Conservation (phyloP, 768 basidiomycete genomes). For the Pleurotus eryngii region DNA sequence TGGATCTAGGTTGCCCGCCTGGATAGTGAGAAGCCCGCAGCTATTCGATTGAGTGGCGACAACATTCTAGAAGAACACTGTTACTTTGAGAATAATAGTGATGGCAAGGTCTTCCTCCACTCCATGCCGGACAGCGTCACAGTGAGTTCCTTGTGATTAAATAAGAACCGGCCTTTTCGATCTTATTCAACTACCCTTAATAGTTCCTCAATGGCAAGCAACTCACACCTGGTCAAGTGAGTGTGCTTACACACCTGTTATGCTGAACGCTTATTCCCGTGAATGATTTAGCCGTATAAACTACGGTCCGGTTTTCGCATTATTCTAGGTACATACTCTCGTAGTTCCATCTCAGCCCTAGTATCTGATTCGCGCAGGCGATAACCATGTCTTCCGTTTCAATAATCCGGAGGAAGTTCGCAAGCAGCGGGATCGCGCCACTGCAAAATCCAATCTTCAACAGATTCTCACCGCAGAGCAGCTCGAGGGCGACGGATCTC, state of each 20-base stretch:
- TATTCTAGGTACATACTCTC: constrained; percentile 70
- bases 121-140: constrained; percentile 80
- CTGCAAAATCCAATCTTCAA: constrained; percentile 65
- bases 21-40: constrained; percentile 76
- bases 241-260: constrained; percentile 18
- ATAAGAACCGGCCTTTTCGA: constrained; percentile 1
- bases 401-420: constrained; percentile 95
- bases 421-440: constrained; percentile 82
- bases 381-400: constrained; percentile 97
- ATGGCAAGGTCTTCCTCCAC: constrained; percentile 81
- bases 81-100: constrained; percentile 73
- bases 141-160: constrained; percentile 39
- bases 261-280: constrained; percentile 16
- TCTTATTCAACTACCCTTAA: constrained; percentile 11
- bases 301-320: constrained; percentile 94
- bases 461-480: constrained; percentile 66
- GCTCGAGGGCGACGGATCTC: constrained; percentile 48
- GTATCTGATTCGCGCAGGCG: constrained; percentile 47
- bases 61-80: constrained; percentile 94
- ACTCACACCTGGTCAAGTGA: constrained; percentile 71
- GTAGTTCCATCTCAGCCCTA: constrained; percentile 12
- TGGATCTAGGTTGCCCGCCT: constrained; percentile 72
- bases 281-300: constrained; percentile 57
- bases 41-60: constrained; percentile 90
- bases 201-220: constrained; percentile 95